Percentiles rank a stretch among this genome's conserved stretches.
phyloP scores from a whole-genome alignment of 2,329 filamentous ascomycete species.

The Stemphylium lycopersici region DNA sequence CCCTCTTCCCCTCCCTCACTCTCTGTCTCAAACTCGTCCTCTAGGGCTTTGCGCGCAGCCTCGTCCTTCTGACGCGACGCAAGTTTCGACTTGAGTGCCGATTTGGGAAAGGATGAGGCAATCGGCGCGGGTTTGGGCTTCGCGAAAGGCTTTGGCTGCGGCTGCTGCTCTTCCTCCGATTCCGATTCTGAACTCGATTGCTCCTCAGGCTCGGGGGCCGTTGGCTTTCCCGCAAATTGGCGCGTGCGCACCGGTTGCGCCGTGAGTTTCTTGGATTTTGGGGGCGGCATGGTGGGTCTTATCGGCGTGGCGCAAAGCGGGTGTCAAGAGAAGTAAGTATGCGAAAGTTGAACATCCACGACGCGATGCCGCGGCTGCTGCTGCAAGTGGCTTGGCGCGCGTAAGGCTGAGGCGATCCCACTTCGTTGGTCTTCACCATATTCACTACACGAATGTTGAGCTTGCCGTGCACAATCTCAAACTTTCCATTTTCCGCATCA shows the following conservation, averaged over 20 bases:
- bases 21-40: constrained; percentile 67
- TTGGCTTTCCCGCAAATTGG: constrained; percentile 83
- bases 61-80: constrained; percentile 47
- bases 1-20: constrained; percentile 43
- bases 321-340: constrained; percentile 3
- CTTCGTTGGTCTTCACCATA: too few relatives aligned
- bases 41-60: constrained; percentile 44
- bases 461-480: too few relatives aligned
- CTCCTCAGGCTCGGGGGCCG: constrained; percentile 51
- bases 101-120: constrained; percentile 56
- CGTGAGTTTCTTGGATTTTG: constrained; percentile 77
- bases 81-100: constrained; percentile 51
- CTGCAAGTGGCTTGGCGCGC: constrained; percentile 16
- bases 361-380: constrained; percentile 12
- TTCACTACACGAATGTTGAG: too few relatives aligned
- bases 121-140: constrained; percentile 48
- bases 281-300: constrained; percentile 59
- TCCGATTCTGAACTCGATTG: constrained; percentile 53
- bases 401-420: neutral
- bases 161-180: constrained; percentile 58
- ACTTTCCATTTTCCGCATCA: too few relatives aligned
- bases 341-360: neutral
- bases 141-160: constrained; percentile 49
- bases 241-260: constrained; percentile 83
- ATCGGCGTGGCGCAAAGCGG: neutral